Conservation (phyloP, 2,329 filamentous ascomycete genomes). For the Exophiala xenobiotica region DNA sequence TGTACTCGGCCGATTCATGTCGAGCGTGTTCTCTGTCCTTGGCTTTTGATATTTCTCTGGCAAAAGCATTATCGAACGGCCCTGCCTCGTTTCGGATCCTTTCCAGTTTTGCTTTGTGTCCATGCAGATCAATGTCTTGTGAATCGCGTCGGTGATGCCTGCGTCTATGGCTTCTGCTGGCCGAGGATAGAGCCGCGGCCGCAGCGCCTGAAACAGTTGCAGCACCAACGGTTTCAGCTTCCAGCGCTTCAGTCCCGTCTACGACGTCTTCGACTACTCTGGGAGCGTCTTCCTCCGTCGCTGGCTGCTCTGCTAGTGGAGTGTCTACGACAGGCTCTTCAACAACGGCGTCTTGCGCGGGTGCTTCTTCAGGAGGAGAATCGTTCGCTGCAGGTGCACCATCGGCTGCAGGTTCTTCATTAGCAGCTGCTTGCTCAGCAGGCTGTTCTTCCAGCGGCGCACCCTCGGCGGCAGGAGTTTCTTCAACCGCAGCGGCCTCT, state of each 20-base stretch:
- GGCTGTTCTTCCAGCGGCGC: constrained; percentile 14
- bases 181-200: constrained; percentile 6
- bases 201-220: constrained; percentile 8
- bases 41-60: constrained; percentile 30
- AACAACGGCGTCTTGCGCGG: constrained; percentile 16
- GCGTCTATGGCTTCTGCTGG: constrained; percentile 13
- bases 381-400: constrained; percentile 8
- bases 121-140: constrained; percentile 20
- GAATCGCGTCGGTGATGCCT: constrained; percentile 18
- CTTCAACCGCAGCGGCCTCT: constrained; percentile 10
- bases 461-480: constrained; percentile 6
- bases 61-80: constrained; percentile 35
- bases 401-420: constrained; percentile 13
- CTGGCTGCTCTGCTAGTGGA: constrained; percentile 8
- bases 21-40: constrained; percentile 33
- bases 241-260: constrained; percentile 23
- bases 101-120: constrained; percentile 35
- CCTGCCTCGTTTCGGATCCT: constrained; percentile 34
- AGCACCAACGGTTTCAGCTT: constrained; percentile 6
- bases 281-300: constrained; percentile 8
- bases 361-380: constrained; percentile 8
- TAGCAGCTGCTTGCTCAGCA: constrained; percentile 6
- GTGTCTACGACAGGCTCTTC: constrained; percentile 16
- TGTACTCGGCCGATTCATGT: constrained; percentile 26
- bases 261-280: constrained; percentile 8